Base-by-base conservation (phyloP, 306 rosid species). In the Urtica urens region DNA sequence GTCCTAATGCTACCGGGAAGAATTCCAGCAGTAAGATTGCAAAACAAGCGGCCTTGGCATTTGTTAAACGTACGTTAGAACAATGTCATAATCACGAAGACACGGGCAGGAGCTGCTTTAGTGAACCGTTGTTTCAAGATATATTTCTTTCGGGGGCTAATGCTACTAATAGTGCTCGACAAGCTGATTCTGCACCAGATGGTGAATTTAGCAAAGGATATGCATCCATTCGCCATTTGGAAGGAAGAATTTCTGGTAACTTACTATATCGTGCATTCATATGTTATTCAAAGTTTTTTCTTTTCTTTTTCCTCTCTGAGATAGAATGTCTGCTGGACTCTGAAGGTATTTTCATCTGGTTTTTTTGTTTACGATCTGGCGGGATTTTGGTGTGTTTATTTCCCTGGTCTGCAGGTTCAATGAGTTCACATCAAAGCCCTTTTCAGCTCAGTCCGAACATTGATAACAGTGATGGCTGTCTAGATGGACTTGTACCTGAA, bases 101-200 rank as follows among this genome's bases (percentile, higher is more conserved):
- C 31, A 79, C 83, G 20, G 94, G 96, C 52, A 82, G 72, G 73
- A 92, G 96, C 80, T 79, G 94, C 80, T 92, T 92, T 73, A 70
- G 72, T 3, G 96, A 78, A 47, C 78, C 93, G 34, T 52, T 64
- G 58, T 86, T 71, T 66, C 77, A 57, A 77, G 94, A 77, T 64
- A 76, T 62, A 62, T 76, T 76, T 69, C 56, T 69, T 61, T 56
- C 95, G 66, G 70, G 76, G 51, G 68, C 82, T 62, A 71, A 70
- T 56, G 46, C 66, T 45, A 73, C 66, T 45, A 73, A 71, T 58
- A 52, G 59, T 46, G 67, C 28, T 16, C 73, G 60, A 51, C 80
- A 56, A 64, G 46, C 71, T 39, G 82, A 72, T 63, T 34, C 62
- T 27, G 53, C 72, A 49, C 47, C 56, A 53, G 92, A 82, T 35